These are phyloP conservation scores for Euclidium syriacum DNA, from an alignment of 345 rosid genomes.

Conservation along the genomic window DNA sequence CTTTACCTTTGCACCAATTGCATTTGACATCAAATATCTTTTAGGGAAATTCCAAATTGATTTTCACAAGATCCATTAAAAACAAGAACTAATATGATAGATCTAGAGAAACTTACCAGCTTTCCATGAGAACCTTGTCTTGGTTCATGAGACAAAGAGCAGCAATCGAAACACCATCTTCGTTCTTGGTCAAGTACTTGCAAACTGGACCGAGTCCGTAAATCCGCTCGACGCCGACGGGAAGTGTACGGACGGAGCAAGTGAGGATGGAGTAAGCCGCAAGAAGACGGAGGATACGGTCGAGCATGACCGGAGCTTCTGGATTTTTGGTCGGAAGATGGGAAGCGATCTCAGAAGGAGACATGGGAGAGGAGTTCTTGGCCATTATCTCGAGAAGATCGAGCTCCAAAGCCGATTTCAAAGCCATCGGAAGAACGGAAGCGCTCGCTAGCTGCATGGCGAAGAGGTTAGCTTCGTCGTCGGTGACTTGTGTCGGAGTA, in stretches of 20 bases:
- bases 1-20: constrained; percentile 13
- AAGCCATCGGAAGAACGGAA: constrained; percentile 81
- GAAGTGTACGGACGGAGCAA: constrained; percentile 36
- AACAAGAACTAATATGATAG: neutral
- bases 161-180: constrained; percentile 73
- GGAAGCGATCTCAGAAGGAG: constrained; percentile 61
- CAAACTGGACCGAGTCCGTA: constrained; percentile 81
- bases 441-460: constrained; percentile 73
- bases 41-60: neutral
- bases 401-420: constrained; percentile 82
- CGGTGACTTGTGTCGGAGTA: constrained; percentile 61
- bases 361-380: constrained; percentile 47
- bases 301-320: constrained; percentile 69
- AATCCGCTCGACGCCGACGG: constrained; percentile 46
- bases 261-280: constrained; percentile 61
- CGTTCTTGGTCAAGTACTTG: constrained; percentile 70
- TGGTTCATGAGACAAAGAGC: constrained; percentile 79
- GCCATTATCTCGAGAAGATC: constrained; percentile 84
- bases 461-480: constrained; percentile 65
- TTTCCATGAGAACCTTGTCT: constrained; percentile 89
- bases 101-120: constrained; percentile 47
- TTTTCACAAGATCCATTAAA: neutral
- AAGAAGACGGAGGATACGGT: constrained; percentile 66
- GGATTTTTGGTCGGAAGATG: constrained; percentile 70
- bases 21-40: neutral